Evolutionary conservation across 2,329 filamentous ascomycete species (phyloP).

Genomic region (Venturia nashicola): DNA sequence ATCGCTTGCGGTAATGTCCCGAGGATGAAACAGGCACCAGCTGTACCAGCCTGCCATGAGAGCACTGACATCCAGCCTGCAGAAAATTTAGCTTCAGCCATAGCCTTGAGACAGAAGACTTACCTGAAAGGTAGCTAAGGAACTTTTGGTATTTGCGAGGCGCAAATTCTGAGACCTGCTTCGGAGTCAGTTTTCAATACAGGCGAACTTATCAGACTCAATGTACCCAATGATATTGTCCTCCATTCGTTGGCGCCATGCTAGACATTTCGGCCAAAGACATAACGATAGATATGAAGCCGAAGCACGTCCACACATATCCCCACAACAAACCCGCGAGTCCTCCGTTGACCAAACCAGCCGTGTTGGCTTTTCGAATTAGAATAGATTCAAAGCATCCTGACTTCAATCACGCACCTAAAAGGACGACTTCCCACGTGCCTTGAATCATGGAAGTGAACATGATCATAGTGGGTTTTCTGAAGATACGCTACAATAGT

Average conservation of each 20-base stretch:
- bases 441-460: conserved; percentile 3
- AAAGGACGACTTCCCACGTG: conserved; percentile 8
- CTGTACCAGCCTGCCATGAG: conserved; percentile 10
- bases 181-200: too few relatives aligned
- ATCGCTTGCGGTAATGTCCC: conserved; percentile 22
- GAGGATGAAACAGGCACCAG: conserved; percentile 11
- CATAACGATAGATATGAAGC: neutral
- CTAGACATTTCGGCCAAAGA: conserved; percentile 12
- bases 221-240: conserved; percentile 25
- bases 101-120: conserved; percentile 7
- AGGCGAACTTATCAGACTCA: too few relatives aligned
- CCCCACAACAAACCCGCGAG: conserved; percentile 7
- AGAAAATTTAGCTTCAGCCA: too few relatives aligned
- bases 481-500: conserved; percentile 5
- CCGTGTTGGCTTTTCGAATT: neutral
- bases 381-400: neutral
- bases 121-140: conserved; percentile 11
- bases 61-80: conserved; percentile 21
- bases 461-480: neutral
- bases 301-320: neutral
- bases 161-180: conserved; percentile 10
- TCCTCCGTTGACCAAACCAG: conserved; percentile 10
- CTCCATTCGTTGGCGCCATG: conserved; percentile 12
- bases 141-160: conserved; percentile 9
- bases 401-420: neutral